Conservation (phyloP, 305 asterid species). For the Fraxinus ornus region DNA sequence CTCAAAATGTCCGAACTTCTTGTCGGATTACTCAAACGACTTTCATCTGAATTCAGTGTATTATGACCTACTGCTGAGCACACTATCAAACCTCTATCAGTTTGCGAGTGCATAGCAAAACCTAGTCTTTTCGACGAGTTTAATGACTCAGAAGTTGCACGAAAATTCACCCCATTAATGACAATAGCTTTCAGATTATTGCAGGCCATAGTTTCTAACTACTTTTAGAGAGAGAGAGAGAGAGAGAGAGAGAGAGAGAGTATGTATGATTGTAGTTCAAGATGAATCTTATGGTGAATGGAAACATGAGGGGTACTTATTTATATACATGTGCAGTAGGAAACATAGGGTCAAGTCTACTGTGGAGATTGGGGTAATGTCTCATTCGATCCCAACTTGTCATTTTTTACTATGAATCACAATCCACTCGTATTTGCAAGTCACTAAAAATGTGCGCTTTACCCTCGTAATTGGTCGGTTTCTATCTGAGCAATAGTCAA, state of each 20-base stretch:
- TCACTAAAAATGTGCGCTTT: not conserved
- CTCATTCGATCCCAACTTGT: not conserved
- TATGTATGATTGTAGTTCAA: not conserved
- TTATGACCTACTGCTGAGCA: not conserved
- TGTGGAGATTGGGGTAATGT: not conserved
- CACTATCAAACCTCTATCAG: not conserved
- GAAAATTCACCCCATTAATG: not conserved
- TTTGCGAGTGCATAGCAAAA: not conserved
- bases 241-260: not conserved
- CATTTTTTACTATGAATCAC: not conserved
- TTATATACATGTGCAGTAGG: not conserved
- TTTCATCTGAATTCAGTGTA: not conserved
- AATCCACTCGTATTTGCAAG: not conserved
- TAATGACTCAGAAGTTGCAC: not conserved
- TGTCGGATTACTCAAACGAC: not conserved
- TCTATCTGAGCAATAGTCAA: not conserved
- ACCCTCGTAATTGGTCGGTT: not conserved
- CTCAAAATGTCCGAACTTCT: constrained; percentile 13
- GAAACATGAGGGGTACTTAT: not conserved
- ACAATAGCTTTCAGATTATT: not conserved
- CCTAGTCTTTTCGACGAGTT: not conserved
- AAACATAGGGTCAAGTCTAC: not conserved
- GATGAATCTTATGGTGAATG: not conserved
- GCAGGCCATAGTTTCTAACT: not conserved
- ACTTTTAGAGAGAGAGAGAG: not conserved